These are phyloP conservation scores for Termitomyces sp. DNA, from an alignment of 768 basidiomycete species.

Conservation along the genomic window DNA sequence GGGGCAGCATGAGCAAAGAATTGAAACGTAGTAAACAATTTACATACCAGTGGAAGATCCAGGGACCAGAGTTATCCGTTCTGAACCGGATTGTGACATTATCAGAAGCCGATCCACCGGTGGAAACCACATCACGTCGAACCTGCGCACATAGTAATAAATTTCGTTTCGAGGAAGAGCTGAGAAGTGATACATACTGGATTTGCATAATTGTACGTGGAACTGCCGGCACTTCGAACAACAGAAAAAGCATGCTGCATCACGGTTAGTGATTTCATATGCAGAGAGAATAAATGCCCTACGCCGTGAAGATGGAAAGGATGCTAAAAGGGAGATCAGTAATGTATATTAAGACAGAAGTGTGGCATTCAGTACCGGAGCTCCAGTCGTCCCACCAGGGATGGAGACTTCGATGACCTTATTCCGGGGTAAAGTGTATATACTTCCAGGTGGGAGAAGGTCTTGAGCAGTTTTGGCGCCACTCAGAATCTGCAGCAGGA, in stretches of 20 bases:
- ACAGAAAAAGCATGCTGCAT: conserved; percentile 33
- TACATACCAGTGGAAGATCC: conserved; percentile 11
- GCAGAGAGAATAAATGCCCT: conserved; percentile 2
- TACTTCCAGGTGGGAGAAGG: conserved; percentile 28
- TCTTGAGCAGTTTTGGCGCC: conserved; percentile 5
- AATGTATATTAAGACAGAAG: not conserved
- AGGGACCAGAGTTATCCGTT: conserved; percentile 10
- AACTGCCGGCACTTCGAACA: conserved; percentile 31
- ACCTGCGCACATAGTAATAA: conserved; percentile 14
- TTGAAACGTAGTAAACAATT: not conserved
- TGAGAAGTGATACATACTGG: conserved; percentile 23
- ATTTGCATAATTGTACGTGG: conserved; percentile 37
- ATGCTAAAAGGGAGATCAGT: conserved; percentile 15
- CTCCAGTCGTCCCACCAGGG: conserved; percentile 14
- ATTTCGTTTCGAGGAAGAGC: not conserved
- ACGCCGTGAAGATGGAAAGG: conserved; percentile 28
- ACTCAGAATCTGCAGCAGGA: not conserved
- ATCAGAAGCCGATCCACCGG: not conserved
- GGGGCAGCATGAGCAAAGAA: not conserved
- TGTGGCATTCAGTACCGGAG: not conserved
- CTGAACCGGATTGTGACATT: conserved; percentile 10
- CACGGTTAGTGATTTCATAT: not conserved
- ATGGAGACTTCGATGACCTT: conserved; percentile 34
- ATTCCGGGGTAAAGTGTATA: conserved; percentile 33
- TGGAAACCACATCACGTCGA: conserved; percentile 19